Evolutionary conservation across 768 basidiomycete genomes (phyloP).

Genomic region (Amylocystis lapponica): DNA sequence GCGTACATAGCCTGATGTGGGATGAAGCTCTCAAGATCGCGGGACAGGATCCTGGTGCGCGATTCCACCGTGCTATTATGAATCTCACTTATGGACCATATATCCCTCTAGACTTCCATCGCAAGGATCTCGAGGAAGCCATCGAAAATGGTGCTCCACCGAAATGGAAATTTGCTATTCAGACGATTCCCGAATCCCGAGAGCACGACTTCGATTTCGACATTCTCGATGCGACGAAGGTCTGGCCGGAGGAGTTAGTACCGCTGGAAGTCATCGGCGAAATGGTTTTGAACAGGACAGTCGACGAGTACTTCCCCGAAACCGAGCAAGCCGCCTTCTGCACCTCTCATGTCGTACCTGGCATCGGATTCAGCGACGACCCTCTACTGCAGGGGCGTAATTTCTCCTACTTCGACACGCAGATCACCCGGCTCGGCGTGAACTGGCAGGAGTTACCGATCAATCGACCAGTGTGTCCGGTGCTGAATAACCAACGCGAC

Average conservation of each 20-base stretch:
- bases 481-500: conserved; percentile 64
- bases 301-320: conserved; percentile 80
- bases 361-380: conserved; percentile 69
- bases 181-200: conserved; percentile 59
- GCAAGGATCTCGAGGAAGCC: conserved; percentile 81
- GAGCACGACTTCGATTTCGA: conserved; percentile 87
- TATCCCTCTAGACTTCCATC: conserved; percentile 64
- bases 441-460: conserved; percentile 84
- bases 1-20: conserved; percentile 81
- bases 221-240: conserved; percentile 80
- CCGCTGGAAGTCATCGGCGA: conserved; percentile 77
- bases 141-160: conserved; percentile 67
- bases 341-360: conserved; percentile 55
- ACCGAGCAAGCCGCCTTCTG: conserved; percentile 89
- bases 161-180: conserved; percentile 77
- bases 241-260: conserved; percentile 79
- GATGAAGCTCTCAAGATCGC: conserved; percentile 82
- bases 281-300: conserved; percentile 54
- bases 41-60: conserved; percentile 74
- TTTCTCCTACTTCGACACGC: conserved; percentile 86
- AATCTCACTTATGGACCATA: neutral
- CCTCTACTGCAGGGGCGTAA: conserved; percentile 81
- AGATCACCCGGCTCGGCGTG: conserved; percentile 70
- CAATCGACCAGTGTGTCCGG: conserved; percentile 74
- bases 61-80: neutral